phyloP scores from a whole-genome alignment of 768 basidiomycete genomes.

The Crepidotus variabilis region DNA sequence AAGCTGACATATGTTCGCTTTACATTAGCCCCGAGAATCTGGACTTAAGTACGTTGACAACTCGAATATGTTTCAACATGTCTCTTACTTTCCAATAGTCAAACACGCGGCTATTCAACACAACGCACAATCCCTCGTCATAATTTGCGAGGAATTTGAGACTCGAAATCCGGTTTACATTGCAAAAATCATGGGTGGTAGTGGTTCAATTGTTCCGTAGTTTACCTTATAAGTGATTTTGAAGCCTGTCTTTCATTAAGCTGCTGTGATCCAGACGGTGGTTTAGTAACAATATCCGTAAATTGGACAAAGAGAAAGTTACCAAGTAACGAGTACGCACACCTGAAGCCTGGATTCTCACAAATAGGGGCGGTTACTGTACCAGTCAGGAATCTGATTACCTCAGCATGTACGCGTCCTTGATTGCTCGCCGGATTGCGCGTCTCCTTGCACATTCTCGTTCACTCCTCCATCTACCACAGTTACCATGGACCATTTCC shows the following conservation, averaged over 20 bases:
- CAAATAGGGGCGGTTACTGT: too few species aligned
- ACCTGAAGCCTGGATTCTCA: too few species aligned
- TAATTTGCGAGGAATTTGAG: constrained; percentile 24
- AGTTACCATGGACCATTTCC: constrained; percentile 68
- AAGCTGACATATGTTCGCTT: constrained; percentile 24
- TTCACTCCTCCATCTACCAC: not conserved
- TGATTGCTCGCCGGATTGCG: constrained; percentile 20
- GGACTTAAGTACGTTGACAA: constrained; percentile 20
- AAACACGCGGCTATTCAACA: constrained; percentile 14
- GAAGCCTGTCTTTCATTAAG: too few species aligned
- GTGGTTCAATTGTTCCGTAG: too few species aligned
- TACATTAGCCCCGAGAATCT: constrained; percentile 26
- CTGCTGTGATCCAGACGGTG: too few species aligned
- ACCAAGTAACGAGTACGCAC: too few species aligned
- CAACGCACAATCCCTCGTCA: constrained; percentile 17
- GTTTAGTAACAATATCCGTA: too few species aligned
- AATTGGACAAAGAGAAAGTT: too few species aligned
- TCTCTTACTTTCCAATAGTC: constrained; percentile 15
- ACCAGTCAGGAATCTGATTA: constrained; percentile 10
- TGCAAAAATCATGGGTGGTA: constrained; percentile 1
- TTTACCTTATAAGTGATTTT: too few species aligned
- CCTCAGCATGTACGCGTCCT: constrained; percentile 27
- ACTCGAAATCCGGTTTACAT: constrained; percentile 21
- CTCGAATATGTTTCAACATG: not conserved
- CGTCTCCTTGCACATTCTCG: constrained; percentile 6